Evolutionary conservation across 495 filamentous ascomycete species (phyloP).

Genomic region (Neurospora cerealis): DNA sequence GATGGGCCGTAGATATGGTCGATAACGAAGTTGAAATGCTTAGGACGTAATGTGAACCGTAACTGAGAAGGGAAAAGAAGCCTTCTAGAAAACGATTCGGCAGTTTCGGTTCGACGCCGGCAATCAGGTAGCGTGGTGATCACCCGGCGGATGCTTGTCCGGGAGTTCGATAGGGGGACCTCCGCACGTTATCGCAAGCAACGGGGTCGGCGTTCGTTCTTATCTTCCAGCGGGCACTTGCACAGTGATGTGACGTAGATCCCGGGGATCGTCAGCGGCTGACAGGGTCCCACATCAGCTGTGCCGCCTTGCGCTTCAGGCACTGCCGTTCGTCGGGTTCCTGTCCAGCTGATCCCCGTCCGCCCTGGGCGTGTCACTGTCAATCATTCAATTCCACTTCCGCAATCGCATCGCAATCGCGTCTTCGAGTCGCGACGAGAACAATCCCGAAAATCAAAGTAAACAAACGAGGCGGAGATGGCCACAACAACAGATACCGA

Average conservation of each 20-base stretch:
- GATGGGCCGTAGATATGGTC: neutral
- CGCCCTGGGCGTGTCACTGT: neutral
- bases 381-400: neutral
- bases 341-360: neutral
- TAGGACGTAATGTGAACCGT: neutral
- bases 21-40: neutral
- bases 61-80: neutral
- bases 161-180: neutral
- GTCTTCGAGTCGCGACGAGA: neutral
- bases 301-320: constrained; percentile 19
- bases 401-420: constrained; percentile 1
- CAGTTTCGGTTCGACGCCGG: neutral
- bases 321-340: neutral
- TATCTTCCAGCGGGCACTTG: neutral
- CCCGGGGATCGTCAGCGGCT: neutral
- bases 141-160: neutral
- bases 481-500: constrained; percentile 40
- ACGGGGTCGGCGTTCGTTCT: neutral
- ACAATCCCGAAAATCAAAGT: neutral
- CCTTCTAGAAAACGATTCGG: neutral
- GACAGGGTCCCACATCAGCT: neutral
- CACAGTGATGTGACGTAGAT: constrained; percentile 5
- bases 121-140: neutral
- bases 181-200: neutral
- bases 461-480: constrained; percentile 6